Evolutionary conservation across 805 yeast genomes (phyloP).

Genomic region (Candida pseudofarinosa): DNA sequence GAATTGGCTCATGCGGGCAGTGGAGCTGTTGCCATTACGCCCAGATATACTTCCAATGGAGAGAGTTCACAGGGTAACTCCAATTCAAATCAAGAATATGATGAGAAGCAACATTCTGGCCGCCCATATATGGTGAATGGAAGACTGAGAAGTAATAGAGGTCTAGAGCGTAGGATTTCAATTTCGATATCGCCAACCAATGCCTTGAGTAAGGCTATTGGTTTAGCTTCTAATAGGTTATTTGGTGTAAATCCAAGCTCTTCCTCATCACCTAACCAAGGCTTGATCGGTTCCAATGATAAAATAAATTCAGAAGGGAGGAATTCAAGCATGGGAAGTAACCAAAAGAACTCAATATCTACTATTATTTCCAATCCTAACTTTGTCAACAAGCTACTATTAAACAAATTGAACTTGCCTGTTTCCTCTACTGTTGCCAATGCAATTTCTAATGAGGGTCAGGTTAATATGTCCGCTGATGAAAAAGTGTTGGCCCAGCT

Average conservation of each 20-base stretch:
- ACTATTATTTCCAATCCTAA: conserved; percentile 24
- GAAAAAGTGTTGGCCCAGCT: conserved; percentile 43
- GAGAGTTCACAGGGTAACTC: conserved; percentile 12
- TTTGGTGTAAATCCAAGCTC: conserved; percentile 48
- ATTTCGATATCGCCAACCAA: conserved; percentile 76
- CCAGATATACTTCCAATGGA: conserved; percentile 27
- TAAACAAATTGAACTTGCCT: conserved; percentile 32
- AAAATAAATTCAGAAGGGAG: conserved; percentile 5
- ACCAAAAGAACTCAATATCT: conserved; percentile 10
- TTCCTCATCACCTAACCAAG: conserved; percentile 1
- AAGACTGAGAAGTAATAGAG: conserved; percentile 53
- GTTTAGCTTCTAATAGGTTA: conserved; percentile 80
- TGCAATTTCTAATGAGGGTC: conserved; percentile 8
- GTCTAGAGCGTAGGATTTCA: conserved; percentile 60
- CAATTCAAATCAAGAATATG: conserved; percentile 2
- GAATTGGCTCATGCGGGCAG: conserved; percentile 68
- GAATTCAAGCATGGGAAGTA: not conserved
- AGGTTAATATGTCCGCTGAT: conserved; percentile 23
- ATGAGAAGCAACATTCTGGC: conserved; percentile 9
- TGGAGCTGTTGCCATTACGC: conserved; percentile 44
- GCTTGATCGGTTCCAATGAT: conserved; percentile 10
- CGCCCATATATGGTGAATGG: conserved; percentile 39
- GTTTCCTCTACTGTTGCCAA: conserved; percentile 18
- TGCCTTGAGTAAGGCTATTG: conserved; percentile 84
- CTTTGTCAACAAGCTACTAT: conserved; percentile 31